These are phyloP conservation scores for Teratosphaeriaceae sp. DNA, from an alignment of 2,329 filamentous ascomycete species.

Conservation along the genomic window DNA sequence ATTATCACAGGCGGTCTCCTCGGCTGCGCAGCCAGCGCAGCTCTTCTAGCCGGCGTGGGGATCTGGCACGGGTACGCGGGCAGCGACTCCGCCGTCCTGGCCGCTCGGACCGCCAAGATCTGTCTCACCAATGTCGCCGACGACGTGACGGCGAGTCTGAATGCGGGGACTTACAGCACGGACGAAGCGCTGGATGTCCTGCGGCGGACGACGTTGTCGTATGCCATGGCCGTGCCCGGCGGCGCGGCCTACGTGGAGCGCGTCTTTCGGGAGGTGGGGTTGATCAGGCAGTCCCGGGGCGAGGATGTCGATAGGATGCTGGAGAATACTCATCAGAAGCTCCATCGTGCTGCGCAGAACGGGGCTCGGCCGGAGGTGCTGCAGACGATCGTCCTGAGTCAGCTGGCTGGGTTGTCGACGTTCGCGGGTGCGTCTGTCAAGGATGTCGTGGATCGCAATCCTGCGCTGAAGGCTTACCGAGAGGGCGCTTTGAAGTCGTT, in stretches of 20 bases:
- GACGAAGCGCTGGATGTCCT: conserved; percentile 26
- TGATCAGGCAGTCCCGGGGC: conserved; percentile 20
- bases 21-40: conserved; percentile 23
- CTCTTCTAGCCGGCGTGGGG: conserved; percentile 19
- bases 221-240: conserved; percentile 21
- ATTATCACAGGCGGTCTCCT: conserved; percentile 23
- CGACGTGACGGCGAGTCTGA: conserved; percentile 21
- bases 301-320: conserved; percentile 21
- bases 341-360: conserved; percentile 15
- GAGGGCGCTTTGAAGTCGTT: conserved; percentile 15
- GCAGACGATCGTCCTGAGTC: conserved; percentile 16
- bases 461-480: conserved; percentile 16
- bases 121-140: conserved; percentile 24
- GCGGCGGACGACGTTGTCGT: conserved; percentile 22
- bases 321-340: conserved; percentile 15
- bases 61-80: conserved; percentile 22
- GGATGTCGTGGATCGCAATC: conserved; percentile 24
- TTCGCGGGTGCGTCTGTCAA: conserved; percentile 18
- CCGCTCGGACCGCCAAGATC: conserved; percentile 19
- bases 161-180: conserved; percentile 23
- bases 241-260: conserved; percentile 21
- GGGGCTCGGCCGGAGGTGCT: conserved; percentile 16
- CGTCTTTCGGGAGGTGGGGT: conserved; percentile 20
- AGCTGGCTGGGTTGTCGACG: conserved; percentile 18
- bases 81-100: conserved; percentile 19